Evolutionary conservation across 306 rosid species (phyloP), one percentile per base, ranked within the genome.

Genomic region (Luffa acutangula): DNA sequence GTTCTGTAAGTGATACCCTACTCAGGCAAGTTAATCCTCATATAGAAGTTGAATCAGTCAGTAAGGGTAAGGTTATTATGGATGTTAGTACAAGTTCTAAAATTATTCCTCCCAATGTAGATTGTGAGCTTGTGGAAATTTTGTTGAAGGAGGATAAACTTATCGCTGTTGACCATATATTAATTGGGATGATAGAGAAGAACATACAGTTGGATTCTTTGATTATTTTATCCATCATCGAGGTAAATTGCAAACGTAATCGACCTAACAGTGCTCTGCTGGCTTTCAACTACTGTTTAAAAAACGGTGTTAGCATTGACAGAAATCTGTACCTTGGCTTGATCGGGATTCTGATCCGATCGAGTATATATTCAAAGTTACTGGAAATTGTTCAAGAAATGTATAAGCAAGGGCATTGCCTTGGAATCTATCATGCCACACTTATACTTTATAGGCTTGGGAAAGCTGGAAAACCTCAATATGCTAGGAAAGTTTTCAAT

Each of bases 11-110:
- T 79, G 85, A 63, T 80, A 46, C 87, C 75, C 96, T 93, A 69
- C 90, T 93, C 78, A 85, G 85, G 87, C 82, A 89, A 88, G 96
- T 90, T 78, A 85, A 93, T 84, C 98, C 93, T 62, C 91, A 93
- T 41, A 80, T 90, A 81, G 74, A 78, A 41, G 39, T 57, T 56
- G 87, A 86, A 73, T 66, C 78, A 80, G 66, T 58, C 71, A 37
- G 39, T 76, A 65, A 64, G 81, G 89, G 87, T 80, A 82, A 78
- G 62, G 79, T 58, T 64, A 59, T 58, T 64, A 59, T 53, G 79
- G 83, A 81, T 70, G 63, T 69, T 25, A 36, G 49, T 77, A 62
- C 79, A 37, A 78, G 21, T 33, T 75, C 78, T 63, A 76, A 80
- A 66, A 81, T 78, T 78, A 25, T 79, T 67, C 75, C 75, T 69